Conservation (phyloP, 768 basidiomycete genomes). For the Cytidiella melzeri region DNA sequence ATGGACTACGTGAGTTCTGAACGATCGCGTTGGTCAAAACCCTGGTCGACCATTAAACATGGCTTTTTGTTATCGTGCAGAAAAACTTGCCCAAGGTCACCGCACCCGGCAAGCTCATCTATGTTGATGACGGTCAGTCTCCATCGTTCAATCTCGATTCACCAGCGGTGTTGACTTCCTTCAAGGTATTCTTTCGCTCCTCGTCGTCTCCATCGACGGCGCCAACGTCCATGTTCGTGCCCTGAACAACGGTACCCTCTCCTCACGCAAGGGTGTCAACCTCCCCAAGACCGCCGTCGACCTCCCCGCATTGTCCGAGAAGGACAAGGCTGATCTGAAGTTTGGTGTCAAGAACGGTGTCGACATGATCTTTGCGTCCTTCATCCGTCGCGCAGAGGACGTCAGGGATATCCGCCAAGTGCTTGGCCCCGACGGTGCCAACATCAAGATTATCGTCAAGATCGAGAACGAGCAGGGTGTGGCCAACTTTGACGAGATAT, state of each 20-base stretch:
- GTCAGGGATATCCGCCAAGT: conserved; percentile 90
- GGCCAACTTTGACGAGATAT: conserved; percentile 97
- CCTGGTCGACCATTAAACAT: background rate
- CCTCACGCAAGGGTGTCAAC: conserved; percentile 98
- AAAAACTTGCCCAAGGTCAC: conserved; percentile 93
- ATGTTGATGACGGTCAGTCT: conserved; percentile 86
- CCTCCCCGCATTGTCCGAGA: conserved; percentile 93
- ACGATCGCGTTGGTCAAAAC: too few relatives aligned
- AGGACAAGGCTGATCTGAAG: conserved; percentile 92
- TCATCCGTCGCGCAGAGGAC: conserved; percentile 93
- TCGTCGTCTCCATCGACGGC: conserved; percentile 86
- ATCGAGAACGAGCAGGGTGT: conserved; percentile 99
- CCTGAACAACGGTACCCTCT: conserved; percentile 87
- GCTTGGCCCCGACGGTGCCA: conserved; percentile 90
- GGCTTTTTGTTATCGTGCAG: conserved; percentile 32
- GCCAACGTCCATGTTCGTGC: conserved; percentile 76
- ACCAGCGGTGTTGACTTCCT: conserved; percentile 4
- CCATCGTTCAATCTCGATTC: background rate
- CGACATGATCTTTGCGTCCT: conserved; percentile 99
- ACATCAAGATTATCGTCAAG: conserved; percentile 99
- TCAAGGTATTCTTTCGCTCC: conserved; percentile 83
- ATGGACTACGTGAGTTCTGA: conserved; percentile 80
- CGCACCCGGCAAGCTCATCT: conserved; percentile 94
- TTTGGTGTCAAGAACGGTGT: conserved; percentile 98
- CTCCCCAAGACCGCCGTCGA: conserved; percentile 97